Base-by-base conservation (phyloP, 2,329 filamentous ascomycete genomes). In the Colletotrichum lindemuthianum region DNA sequence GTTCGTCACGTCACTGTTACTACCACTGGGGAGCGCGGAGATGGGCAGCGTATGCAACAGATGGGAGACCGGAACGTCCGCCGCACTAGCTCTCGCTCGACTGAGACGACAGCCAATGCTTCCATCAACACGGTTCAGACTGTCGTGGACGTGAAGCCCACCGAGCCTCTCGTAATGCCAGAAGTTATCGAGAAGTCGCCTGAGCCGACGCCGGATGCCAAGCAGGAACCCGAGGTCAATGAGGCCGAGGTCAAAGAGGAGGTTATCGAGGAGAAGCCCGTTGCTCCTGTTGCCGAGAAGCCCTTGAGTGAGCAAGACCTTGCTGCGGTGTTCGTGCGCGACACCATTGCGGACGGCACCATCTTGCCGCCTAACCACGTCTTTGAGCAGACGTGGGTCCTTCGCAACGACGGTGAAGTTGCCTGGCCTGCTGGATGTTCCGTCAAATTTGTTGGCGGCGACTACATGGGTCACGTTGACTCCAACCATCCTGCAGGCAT, bases 391-490 rank as follows among this genome's bases (percentile, higher is more conserved):
- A 92, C 92, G 2, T 99, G 96, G 96, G 90, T 91, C 57, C 85
- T 99, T 44, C 90, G 89, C 72, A 99, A 99, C 75, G 89, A 90
- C 16, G 95, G 96, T 34, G 87, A 87, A 10, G 80, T 83, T 53
- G 78, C 89, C 11, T 99, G 96, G 96, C 96, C 96, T 41, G 87
- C 89, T 59, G 96, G 94, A 67, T 97, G 93, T 82, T 91, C 90
- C 60, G 92, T 98, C 71, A 92, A 92, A 78, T 97, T 94, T 73
- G 91, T 96, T 64, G 93, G 95, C 63, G 96, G 96, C 54, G 95
- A 98, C 77, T 93, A 95, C 79, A 98, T 99, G 96, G 92, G 96
- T 71, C 91, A 94, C 70, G 86, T 97, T 59, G 92, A 97, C 76
- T 88, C 91, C 55, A 86, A 85, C 67, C 91, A 91, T 72, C 92